These are phyloP conservation scores for Scheffersomyces lignicola DNA, from an alignment of 1,139 yeast genomes.

Conservation along the genomic window DNA sequence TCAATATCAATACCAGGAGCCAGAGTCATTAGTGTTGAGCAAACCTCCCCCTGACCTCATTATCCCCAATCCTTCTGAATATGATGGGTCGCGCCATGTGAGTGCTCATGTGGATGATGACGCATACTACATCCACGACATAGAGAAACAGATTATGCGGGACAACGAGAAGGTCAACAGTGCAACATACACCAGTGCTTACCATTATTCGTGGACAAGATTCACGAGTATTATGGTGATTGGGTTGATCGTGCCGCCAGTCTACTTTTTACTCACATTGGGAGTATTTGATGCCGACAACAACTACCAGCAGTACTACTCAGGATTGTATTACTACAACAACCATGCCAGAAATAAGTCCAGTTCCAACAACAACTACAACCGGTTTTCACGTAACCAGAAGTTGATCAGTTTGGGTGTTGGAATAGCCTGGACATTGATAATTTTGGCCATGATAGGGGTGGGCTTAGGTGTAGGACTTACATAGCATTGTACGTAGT, in stretches of 20 bases:
- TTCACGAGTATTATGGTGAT: slow-evolving; percentile 24
- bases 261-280: slow-evolving; percentile 30
- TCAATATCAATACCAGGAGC: neutral
- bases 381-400: slow-evolving; percentile 29
- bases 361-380: slow-evolving; percentile 6
- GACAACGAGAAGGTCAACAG: neutral
- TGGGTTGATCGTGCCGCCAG: slow-evolving; percentile 37
- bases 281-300: slow-evolving; percentile 34
- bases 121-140: slow-evolving; percentile 1
- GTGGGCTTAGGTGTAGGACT: slow-evolving; percentile 34
- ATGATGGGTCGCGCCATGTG: neutral
- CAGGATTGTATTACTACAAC: slow-evolving; percentile 20
- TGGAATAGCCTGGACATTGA: slow-evolving; percentile 36
- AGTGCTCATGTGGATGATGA: neutral
- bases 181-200: neutral
- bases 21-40: neutral
- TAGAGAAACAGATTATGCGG: slow-evolving; percentile 4
- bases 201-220: slow-evolving; percentile 18
- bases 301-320: slow-evolving; percentile 18
- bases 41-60: slow-evolving; percentile 2
- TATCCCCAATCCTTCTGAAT: slow-evolving; percentile 1
- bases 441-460: slow-evolving; percentile 42
- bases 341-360: slow-evolving; percentile 4
- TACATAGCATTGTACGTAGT: too few species aligned
- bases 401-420: slow-evolving; percentile 30